These are phyloP conservation scores for Fomes fomentarius DNA, from an alignment of 1,284 basidiomycete species.

Conservation along the genomic window DNA sequence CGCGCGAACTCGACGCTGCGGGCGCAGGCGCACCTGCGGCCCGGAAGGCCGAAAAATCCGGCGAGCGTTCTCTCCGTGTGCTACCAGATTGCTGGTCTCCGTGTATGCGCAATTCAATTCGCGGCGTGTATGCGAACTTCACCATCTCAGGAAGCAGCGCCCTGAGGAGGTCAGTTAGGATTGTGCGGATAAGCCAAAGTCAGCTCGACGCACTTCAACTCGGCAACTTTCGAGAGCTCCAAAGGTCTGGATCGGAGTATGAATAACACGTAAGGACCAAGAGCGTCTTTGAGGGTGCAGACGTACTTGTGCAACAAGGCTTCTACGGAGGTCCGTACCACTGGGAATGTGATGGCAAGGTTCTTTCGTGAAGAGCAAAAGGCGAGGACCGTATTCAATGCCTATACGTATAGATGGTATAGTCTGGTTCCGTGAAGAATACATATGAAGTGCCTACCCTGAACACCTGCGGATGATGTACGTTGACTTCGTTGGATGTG, in stretches of 20 bases:
- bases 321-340: slow-evolving; percentile 80
- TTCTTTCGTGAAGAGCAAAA: slow-evolving; percentile 87
- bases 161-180: slow-evolving; percentile 39
- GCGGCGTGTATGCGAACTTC: slow-evolving; percentile 82
- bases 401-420: slow-evolving; percentile 47
- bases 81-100: slow-evolving; percentile 35
- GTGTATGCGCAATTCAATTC: slow-evolving; percentile 65
- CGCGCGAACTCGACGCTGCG: slow-evolving; percentile 16
- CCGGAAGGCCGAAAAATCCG: slow-evolving; percentile 43
- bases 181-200: neutral
- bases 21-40: slow-evolving; percentile 2
- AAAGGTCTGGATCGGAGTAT: slow-evolving; percentile 60
- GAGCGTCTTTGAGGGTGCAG: too few relatives aligned
- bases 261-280: neutral
- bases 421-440: neutral
- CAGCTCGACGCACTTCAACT: slow-evolving; percentile 71
- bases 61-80: slow-evolving; percentile 31
- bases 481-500: too few relatives aligned
- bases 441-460: neutral
- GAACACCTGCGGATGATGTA: slow-evolving; percentile 19
- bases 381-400: slow-evolving; percentile 88
- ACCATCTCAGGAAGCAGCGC: slow-evolving; percentile 82
- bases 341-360: slow-evolving; percentile 80
- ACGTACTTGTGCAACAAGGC: slow-evolving; percentile 73
- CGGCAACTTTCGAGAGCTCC: slow-evolving; percentile 78